Evolutionary conservation across 306 rosid genomes (phyloP).

Genomic region (Acacia crassicarpa): DNA sequence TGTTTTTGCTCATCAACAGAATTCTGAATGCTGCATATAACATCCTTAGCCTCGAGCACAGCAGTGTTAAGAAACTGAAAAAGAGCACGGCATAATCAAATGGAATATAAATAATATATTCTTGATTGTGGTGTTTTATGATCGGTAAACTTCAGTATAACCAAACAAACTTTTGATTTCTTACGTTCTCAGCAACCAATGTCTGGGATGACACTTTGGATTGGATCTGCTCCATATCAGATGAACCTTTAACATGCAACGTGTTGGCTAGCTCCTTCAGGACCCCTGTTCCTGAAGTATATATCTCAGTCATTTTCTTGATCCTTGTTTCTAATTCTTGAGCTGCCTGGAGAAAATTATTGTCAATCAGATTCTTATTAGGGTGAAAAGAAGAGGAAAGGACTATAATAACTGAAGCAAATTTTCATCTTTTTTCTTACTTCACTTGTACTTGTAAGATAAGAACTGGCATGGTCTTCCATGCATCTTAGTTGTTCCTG

Average conservation of each 20-base stretch:
- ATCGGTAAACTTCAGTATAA: background rate
- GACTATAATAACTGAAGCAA: slow-evolving; percentile 11
- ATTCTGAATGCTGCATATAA: slow-evolving; percentile 55
- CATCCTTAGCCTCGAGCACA: slow-evolving; percentile 68
- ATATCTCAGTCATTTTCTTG: slow-evolving; percentile 65
- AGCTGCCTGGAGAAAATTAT: slow-evolving; percentile 57
- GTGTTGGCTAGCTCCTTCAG: slow-evolving; percentile 63
- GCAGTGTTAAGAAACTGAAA: slow-evolving; percentile 69
- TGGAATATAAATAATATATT: background rate
- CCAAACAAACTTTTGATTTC: background rate
- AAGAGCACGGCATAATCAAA: slow-evolving; percentile 21
- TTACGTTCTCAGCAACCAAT: slow-evolving; percentile 62
- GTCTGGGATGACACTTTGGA: slow-evolving; percentile 58
- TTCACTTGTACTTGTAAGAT: slow-evolving; percentile 71
- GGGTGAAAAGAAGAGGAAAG: slow-evolving; percentile 6
- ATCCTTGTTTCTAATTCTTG: slow-evolving; percentile 68
- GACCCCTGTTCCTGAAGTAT: slow-evolving; percentile 60
- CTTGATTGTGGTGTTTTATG: background rate
- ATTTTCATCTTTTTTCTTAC: slow-evolving; percentile 50
- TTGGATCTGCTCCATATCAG: slow-evolving; percentile 67
- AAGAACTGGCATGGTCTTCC: slow-evolving; percentile 66
- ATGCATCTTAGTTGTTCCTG: slow-evolving; percentile 67
- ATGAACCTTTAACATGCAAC: slow-evolving; percentile 66
- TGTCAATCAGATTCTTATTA: slow-evolving; percentile 26
- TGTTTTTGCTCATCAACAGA: slow-evolving; percentile 79